Conservation (phyloP, 306 rosid genomes). For the Quercus mongolica region DNA sequence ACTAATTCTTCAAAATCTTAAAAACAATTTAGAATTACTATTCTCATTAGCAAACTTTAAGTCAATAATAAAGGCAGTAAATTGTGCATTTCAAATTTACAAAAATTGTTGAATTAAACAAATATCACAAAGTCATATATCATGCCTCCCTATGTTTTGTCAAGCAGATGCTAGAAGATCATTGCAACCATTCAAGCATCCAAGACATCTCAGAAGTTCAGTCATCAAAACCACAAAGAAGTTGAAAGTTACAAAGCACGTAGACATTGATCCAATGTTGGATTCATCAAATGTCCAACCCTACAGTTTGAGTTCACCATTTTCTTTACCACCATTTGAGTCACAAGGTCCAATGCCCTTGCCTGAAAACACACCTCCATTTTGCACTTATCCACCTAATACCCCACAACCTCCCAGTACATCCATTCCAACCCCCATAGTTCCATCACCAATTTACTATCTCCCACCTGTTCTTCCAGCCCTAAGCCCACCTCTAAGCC, state of each 20-base stretch:
- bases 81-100: too few relatives aligned
- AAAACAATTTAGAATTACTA: too few relatives aligned
- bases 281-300: too few relatives aligned
- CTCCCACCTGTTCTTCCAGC: conserved; percentile 48
- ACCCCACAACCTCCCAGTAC: conserved; percentile 46
- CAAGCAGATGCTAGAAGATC: conserved; percentile 41
- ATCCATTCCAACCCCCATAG: conserved; percentile 41
- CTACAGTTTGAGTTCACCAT: conserved; percentile 56
- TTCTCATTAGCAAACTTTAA: too few relatives aligned
- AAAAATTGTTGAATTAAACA: background rate
- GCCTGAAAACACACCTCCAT: conserved; percentile 57
- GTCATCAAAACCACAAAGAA: too few relatives aligned
- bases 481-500: conserved; percentile 49
- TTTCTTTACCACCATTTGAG: conserved; percentile 74
- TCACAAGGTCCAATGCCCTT: conserved; percentile 57
- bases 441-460: conserved; percentile 28
- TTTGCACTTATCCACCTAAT: conserved; percentile 55
- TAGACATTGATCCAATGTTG: too few relatives aligned
- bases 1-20: too few relatives aligned
- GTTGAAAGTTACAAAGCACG: too few relatives aligned
- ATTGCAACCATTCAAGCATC: too few relatives aligned
- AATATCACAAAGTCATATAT: background rate
- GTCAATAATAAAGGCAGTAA: too few relatives aligned
- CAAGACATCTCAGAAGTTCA: too few relatives aligned
- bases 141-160: background rate